Base-by-base conservation (phyloP, 805 yeast genomes). In the Saccharomyces paradoxus region DNA sequence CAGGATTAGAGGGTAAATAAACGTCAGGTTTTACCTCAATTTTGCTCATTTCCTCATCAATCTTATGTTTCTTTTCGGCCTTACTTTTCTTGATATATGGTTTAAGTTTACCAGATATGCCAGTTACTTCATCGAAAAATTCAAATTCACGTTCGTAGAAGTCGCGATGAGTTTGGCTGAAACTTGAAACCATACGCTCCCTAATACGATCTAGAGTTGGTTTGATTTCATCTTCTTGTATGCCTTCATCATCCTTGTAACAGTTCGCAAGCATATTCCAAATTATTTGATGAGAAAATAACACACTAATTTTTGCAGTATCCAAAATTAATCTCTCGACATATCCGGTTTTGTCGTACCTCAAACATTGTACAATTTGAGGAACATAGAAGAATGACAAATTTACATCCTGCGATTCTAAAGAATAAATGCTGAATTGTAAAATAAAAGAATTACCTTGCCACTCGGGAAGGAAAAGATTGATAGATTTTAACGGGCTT, bases 251-350 rank as follows among this genome's bases (percentile, higher is more conserved):
- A 66, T 88, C 97, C 61, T 85, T 86, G 71, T 81, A 94, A 58
- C 90, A 82, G 66, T 95, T 94, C 1, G 99, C 98, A 64, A 86
- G 72, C 87, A 94, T 89, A 65, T 94, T 94, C 99, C 99, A 94
- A 53, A 94, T 89, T 60, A 94, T 91, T 71, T 94, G 99, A 70
- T 94, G 99, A 0, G 98, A 91, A 76, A 94, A 94, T 58, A 92
- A 75, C 60, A 88, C 95, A 28, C 94, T 85, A 13, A 90, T 88
- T 65, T 86, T 84, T 1, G 96, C 97, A 1, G 97, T 89, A 68
- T 94, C 98, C 54, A 92, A 73, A 58, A 94, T 90, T 66, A 87
- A 89, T 61, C 89, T 79, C 62, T 88, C 89, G 48, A 92, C 95
- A 63, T 89, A 91, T 0, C 97, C 98, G 48, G 81, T 74, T 10